Conservation (phyloP, 169 alveolate species). For the Cystoisospora suis region DNA sequence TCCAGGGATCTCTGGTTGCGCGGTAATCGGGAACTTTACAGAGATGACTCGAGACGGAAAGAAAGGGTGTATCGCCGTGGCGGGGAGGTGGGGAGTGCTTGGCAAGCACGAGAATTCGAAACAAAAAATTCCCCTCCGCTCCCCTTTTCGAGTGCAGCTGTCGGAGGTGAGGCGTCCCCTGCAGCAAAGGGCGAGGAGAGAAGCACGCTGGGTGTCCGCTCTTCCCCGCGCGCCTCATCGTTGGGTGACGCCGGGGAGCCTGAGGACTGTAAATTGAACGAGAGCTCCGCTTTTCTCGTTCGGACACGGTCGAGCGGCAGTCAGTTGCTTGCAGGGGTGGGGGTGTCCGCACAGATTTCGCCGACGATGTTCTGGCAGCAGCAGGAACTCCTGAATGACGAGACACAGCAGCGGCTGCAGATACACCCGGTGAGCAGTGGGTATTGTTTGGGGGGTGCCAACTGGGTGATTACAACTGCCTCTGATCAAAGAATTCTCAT, state of each 20-base stretch:
- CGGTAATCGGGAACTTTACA: too few relatives aligned
- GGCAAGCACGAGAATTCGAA: background rate
- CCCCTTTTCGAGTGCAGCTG: too few relatives aligned
- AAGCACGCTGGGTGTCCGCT: background rate
- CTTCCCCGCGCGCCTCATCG: too few relatives aligned
- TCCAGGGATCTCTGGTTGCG: too few relatives aligned
- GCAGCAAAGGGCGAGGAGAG: background rate
- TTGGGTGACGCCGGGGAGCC: background rate
- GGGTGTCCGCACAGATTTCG: background rate
- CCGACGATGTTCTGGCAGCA: background rate
- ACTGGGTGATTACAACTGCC: constrained; percentile 32
- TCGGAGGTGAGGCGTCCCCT: background rate
- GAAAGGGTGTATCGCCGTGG: too few relatives aligned
- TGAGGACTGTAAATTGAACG: too few relatives aligned
- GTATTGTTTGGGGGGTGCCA: constrained; percentile 55
- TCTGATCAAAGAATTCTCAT: background rate
- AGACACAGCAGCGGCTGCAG: background rate
- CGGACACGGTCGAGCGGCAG: too few relatives aligned
- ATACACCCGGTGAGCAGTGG: constrained; percentile 51
- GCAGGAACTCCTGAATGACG: background rate
- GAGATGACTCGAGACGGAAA: too few relatives aligned
- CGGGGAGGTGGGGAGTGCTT: background rate
- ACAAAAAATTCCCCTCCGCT: too few relatives aligned
- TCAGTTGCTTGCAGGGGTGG: constrained; percentile 18
- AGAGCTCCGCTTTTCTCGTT: too few relatives aligned